Evolutionary conservation across 176 grass and related monocot genomes (phyloP).

Genomic region (Paspalum vaginatum): DNA sequence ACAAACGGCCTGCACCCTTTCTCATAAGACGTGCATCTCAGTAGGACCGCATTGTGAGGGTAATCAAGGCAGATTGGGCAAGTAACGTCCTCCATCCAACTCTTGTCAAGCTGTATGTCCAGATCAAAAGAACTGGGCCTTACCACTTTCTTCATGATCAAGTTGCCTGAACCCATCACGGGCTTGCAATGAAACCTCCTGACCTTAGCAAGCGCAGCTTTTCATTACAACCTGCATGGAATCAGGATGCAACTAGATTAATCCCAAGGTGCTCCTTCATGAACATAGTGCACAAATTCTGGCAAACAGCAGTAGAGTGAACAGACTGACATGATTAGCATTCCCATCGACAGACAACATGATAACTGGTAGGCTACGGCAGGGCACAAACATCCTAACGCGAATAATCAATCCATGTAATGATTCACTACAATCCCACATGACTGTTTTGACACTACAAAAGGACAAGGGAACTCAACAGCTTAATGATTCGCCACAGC

Average conservation of each 20-base stretch:
- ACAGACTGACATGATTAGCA: neutral
- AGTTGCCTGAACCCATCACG: conserved; percentile 53
- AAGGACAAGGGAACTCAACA: neutral
- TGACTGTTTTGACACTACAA: neutral
- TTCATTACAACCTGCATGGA: conserved; percentile 44
- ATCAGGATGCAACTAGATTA: conserved; percentile 33
- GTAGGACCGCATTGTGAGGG: conserved; percentile 85
- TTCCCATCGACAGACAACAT: neutral
- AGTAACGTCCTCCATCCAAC: conserved; percentile 79
- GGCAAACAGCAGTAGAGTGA: neutral
- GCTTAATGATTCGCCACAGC: neutral
- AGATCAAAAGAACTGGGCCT: conserved; percentile 56
- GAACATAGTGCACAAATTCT: neutral
- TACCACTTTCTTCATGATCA: conserved; percentile 51
- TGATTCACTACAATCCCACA: conserved; percentile 17
- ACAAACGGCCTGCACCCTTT: conserved; percentile 92
- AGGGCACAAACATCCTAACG: conserved; percentile 13
- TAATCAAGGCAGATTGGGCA: conserved; percentile 93
- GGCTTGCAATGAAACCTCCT: neutral
- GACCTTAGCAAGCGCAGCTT: conserved; percentile 18
- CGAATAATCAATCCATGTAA: conserved; percentile 21
- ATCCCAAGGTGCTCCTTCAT: neutral
- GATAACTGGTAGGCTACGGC: neutral
- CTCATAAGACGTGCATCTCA: conserved; percentile 79
- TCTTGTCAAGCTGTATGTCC: conserved; percentile 58